phyloP scores from a whole-genome alignment of 768 basidiomycete species.

The Vishniacozyma victoriae region DNA sequence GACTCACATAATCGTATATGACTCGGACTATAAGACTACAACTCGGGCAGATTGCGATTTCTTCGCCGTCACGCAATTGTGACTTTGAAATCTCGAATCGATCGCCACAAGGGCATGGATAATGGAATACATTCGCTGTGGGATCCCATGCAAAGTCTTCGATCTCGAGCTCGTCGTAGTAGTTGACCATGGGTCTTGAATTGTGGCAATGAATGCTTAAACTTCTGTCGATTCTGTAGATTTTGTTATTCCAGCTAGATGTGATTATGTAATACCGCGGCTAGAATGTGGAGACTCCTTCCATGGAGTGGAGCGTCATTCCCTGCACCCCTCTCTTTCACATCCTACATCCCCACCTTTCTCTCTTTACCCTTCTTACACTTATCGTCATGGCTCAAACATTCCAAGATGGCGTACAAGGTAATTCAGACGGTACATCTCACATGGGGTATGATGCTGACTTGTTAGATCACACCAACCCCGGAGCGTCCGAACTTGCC shows the following conservation, averaged over 20 bases:
- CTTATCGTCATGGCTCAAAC: too few relatives aligned
- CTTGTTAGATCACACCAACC: too few relatives aligned
- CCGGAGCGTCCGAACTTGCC: constrained; percentile 32
- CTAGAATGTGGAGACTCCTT: too few relatives aligned
- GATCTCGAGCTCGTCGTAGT: constrained; percentile 93
- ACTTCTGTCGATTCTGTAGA: too few relatives aligned
- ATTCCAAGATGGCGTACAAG: too few relatives aligned
- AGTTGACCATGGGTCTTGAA: constrained; percentile 28
- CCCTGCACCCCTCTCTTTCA: too few relatives aligned
- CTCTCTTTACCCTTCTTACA: neutral
- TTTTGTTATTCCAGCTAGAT: too few relatives aligned
- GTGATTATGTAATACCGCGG: too few relatives aligned
- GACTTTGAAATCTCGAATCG: constrained; percentile 86
- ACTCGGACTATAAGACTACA: constrained; percentile 90
- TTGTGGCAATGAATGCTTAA: neutral
- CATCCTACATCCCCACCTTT: neutral
- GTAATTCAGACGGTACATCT: neutral
- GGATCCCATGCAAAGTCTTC: constrained; percentile 90
- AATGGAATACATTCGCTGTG: constrained; percentile 78
- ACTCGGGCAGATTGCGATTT: constrained; percentile 91
- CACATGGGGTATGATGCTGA: too few relatives aligned
- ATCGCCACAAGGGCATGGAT: constrained; percentile 96
- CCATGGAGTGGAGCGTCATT: too few relatives aligned
- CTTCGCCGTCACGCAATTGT: constrained; percentile 83
- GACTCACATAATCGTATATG: constrained; percentile 85